phyloP scores from a whole-genome alignment of 306 rosid genomes.

The Myrica gale region DNA sequence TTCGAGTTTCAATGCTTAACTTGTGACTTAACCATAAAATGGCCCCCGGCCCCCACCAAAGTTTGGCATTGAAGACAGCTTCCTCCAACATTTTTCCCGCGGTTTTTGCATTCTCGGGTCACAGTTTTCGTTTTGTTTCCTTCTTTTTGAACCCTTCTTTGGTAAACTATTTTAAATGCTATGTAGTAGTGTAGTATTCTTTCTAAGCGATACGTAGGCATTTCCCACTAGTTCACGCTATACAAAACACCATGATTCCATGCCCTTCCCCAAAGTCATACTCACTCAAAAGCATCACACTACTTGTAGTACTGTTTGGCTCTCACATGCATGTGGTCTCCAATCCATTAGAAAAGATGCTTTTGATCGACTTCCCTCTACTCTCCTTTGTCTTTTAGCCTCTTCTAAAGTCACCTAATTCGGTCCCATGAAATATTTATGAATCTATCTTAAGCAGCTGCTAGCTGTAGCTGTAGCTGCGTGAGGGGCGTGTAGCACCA shows the following conservation, averaged over 20 bases:
- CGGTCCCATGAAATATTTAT: slow-evolving; percentile 36
- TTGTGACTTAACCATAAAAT: slow-evolving; percentile 36
- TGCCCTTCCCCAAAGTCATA: slow-evolving; percentile 47
- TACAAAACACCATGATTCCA: slow-evolving; percentile 47
- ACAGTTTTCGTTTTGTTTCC: slow-evolving; percentile 30
- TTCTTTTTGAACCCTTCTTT: slow-evolving; percentile 21
- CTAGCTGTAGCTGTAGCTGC: too few relatives aligned
- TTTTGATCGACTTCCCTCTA: slow-evolving; percentile 18
- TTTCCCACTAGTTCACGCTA: slow-evolving; percentile 52
- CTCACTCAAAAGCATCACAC: slow-evolving; percentile 42
- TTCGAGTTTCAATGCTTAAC: slow-evolving; percentile 31
- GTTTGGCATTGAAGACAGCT: slow-evolving; percentile 35
- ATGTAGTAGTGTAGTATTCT: slow-evolving; percentile 17
- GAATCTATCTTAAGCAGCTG: not conserved
- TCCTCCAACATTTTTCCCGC: slow-evolving; percentile 7
- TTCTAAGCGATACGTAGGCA: slow-evolving; percentile 35
- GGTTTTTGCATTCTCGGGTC: slow-evolving; percentile 32
- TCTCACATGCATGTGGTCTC: slow-evolving; percentile 48
- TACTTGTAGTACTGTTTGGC: slow-evolving; percentile 23
- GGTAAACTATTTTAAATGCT: slow-evolving; percentile 24
- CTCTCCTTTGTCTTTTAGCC: slow-evolving; percentile 27
- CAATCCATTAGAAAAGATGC: slow-evolving; percentile 27
- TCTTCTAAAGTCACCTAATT: slow-evolving; percentile 19
- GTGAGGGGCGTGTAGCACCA: not conserved
- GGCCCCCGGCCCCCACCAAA: slow-evolving; percentile 26